phyloP scores from a whole-genome alignment of 2,329 filamentous ascomycete genomes.

The Arthrobotrys conoides region DNA sequence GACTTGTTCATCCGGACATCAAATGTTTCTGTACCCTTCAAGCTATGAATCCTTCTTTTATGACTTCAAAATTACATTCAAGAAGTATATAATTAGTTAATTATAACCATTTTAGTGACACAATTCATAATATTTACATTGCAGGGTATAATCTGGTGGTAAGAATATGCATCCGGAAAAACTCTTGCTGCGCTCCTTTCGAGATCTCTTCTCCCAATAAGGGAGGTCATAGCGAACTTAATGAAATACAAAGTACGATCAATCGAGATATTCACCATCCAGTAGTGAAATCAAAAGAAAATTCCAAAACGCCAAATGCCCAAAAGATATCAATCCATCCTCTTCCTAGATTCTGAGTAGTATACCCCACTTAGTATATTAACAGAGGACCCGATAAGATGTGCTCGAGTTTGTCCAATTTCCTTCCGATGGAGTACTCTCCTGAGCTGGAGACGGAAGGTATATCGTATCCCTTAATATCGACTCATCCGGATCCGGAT shows the following conservation, averaged over 20 bases:
- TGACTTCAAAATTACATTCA: too few species aligned
- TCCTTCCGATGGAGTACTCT: background rate
- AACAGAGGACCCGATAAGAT: constrained; percentile 16
- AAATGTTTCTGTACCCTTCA: too few species aligned
- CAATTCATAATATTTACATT: constrained; percentile 15
- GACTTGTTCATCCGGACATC: too few species aligned
- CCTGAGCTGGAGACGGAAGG: constrained; percentile 4
- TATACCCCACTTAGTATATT: background rate
- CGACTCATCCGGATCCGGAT: constrained; percentile 33
- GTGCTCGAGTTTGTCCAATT: constrained; percentile 10
- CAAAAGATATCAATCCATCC: background rate
- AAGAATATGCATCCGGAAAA: background rate
- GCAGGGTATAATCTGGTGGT: background rate
- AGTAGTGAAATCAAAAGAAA: constrained; percentile 3
- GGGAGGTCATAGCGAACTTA: background rate
- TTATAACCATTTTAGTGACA: too few species aligned
- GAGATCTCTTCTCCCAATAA: background rate
- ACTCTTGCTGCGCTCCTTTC: background rate
- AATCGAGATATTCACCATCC: background rate
- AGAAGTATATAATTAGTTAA: too few species aligned
- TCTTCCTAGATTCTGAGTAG: background rate
- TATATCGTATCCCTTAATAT: constrained; percentile 41
- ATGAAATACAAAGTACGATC: background rate
- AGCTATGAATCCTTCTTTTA: too few species aligned
- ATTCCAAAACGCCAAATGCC: constrained; percentile 4